Base-by-base conservation (phyloP, 116 monocot species). In the Trichopus zeylanicus region DNA sequence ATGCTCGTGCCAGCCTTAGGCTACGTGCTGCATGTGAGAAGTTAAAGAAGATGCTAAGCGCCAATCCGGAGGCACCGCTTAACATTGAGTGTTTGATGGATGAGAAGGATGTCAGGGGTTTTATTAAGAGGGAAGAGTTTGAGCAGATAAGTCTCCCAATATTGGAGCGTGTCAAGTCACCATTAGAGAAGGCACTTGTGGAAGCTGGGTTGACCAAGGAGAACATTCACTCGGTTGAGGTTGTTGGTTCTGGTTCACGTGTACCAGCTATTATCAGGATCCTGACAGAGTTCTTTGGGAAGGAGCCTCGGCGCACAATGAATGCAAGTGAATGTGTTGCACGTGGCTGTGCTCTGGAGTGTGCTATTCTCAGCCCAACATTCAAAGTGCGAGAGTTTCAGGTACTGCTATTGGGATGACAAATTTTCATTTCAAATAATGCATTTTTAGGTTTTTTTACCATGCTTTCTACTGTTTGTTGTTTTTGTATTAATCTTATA, bases 271-370 rank as follows among this genome's bases (percentile, higher is more conserved):
- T 88, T 11, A 68, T 79, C 18, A 85, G 54, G 69, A 82, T 93
- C 30, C 31, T 93, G 72, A 82, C 84, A 0, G 82, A 81, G 19
- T 82, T 82, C 58, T 93, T 85, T 49, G 85, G 85, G 27, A 88
- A 82, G 67, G 93, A 93, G 52, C 85, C 93, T 6, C 81, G 82
- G 42, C 73, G 88, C 8, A 93, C 93, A 6, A 77, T 93, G 84
- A 93, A 93, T 71, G 93, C 93, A 3, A 93, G 85, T 53, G 92
- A 93, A 53, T 93, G 92, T 76, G 88, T 93, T 62, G 78, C 88
- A 12, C 69, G 88, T 47, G 92, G 92, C 27, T 87, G 84, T 77
- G 88, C 87, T 46, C 81, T 93, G 56, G 81, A 93, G 60, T 84
- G 88, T 79, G 92, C 88, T 15, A 84, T 93, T 46, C 81, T 93